These are phyloP conservation scores for Mycena metata DNA, from an alignment of 768 basidiomycete genomes.

Conservation along the genomic window DNA sequence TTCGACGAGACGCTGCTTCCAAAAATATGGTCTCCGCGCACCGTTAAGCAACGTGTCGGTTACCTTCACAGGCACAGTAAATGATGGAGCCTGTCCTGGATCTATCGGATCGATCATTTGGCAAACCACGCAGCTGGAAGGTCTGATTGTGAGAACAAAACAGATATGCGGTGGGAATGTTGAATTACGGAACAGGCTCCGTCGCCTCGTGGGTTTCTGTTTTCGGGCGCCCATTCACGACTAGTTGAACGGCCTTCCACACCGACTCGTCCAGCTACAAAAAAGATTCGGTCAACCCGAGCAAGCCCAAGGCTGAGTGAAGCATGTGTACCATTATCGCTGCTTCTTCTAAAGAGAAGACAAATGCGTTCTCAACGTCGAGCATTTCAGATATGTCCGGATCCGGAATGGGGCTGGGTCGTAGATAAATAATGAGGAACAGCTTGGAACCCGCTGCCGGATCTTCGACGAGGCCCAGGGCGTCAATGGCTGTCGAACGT, in stretches of 20 bases:
- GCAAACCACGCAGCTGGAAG: conserved; percentile 34
- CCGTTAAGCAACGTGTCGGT: conserved; percentile 24
- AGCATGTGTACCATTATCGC: conserved; percentile 32
- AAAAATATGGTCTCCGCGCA: conserved; percentile 9
- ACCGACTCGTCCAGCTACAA: conserved; percentile 21
- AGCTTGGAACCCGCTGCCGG: conserved; percentile 15
- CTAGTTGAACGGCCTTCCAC: conserved; percentile 22
- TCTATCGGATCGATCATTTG: conserved; percentile 33
- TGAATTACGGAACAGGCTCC: conserved; percentile 28
- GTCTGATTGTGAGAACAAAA: conserved; percentile 5
- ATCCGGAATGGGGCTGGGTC: conserved; percentile 19
- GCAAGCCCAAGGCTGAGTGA: background rate
- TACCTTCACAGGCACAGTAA: conserved; percentile 29
- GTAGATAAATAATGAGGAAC: conserved; percentile 33
- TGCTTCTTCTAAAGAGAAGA: conserved; percentile 34
- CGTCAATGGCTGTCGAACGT: conserved; percentile 30
- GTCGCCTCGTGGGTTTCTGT: conserved; percentile 20
- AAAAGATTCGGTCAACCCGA: background rate
- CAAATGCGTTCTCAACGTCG: conserved; percentile 33
- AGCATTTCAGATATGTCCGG: conserved; percentile 25
- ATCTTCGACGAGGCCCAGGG: conserved; percentile 31
- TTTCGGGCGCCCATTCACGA: conserved; percentile 31
- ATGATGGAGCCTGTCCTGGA: conserved; percentile 27
- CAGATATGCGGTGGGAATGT: background rate
- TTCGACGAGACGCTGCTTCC: conserved; percentile 34